phyloP scores from a whole-genome alignment of 176 grass and related monocot genomes.

The Otatea glauca region DNA sequence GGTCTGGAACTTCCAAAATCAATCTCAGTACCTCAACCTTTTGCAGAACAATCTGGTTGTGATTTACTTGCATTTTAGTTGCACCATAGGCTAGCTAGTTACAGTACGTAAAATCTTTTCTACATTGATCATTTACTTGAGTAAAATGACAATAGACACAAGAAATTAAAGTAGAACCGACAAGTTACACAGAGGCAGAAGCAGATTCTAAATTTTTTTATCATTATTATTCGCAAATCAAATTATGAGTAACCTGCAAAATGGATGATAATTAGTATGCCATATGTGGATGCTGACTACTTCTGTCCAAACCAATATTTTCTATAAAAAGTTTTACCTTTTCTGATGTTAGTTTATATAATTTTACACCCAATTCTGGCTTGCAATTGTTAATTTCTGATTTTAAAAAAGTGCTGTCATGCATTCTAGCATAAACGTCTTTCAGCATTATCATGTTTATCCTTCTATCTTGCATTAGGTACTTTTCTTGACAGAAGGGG shows the following conservation, averaged over 20 bases:
- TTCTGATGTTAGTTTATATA: not conserved
- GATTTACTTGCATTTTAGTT: not conserved
- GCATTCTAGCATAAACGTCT: not conserved
- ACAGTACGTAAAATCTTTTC: constrained; percentile 2
- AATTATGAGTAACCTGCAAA: not conserved
- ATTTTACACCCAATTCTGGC: not conserved
- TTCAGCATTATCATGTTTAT: not conserved
- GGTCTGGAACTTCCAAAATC: not conserved
- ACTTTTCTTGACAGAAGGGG: constrained; percentile 82
- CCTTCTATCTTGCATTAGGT: constrained; percentile 60
- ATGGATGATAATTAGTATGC: not conserved
- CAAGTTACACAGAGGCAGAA: not conserved
- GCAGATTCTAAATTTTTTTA: not conserved
- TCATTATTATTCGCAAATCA: not conserved
- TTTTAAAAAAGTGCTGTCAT: not conserved
- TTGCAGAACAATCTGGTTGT: not conserved
- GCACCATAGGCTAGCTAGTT: not conserved
- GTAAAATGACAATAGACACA: not conserved
- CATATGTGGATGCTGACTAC: not conserved
- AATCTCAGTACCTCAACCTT: not conserved
- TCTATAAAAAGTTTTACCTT: not conserved
- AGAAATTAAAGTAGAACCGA: not conserved
- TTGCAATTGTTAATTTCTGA: not conserved
- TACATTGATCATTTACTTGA: not conserved
- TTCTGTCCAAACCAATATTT: not conserved